Evolutionary conservation across 768 basidiomycete genomes (phyloP).

Genomic region (Exsudoporus frostii): DNA sequence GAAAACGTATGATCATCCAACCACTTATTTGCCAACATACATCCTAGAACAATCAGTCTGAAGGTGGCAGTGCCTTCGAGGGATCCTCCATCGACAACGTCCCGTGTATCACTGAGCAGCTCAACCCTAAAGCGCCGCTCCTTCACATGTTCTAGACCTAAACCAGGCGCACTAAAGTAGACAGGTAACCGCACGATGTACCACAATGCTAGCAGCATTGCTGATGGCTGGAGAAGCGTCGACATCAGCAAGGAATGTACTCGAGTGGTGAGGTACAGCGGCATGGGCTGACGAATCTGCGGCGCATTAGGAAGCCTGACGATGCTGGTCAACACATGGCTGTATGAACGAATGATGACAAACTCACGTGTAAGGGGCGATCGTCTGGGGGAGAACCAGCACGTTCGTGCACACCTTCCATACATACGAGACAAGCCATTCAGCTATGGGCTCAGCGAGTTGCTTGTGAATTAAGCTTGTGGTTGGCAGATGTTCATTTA

Average conservation of each 20-base stretch:
- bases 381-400: constrained; percentile 52
- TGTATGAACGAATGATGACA: neutral
- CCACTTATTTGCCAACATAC: constrained; percentile 88
- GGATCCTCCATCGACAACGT: constrained; percentile 42
- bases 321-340: constrained; percentile 8
- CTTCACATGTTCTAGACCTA: constrained; percentile 52
- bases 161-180: constrained; percentile 51
- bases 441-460: constrained; percentile 71
- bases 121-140: constrained; percentile 63
- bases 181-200: constrained; percentile 78
- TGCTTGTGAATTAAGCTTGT: constrained; percentile 63
- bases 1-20: constrained; percentile 86
- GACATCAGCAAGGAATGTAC: constrained; percentile 74
- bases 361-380: constrained; percentile 56
- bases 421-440: constrained; percentile 75
- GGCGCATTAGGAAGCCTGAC: constrained; percentile 29
- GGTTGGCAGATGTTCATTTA: constrained; percentile 30
- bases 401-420: constrained; percentile 84
- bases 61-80: constrained; percentile 64
- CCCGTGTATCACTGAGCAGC: constrained; percentile 50
- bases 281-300: constrained; percentile 40
- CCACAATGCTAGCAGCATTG: constrained; percentile 75
- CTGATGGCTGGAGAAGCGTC: constrained; percentile 79
- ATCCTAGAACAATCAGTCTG: constrained; percentile 72
- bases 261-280: constrained; percentile 46